These are phyloP conservation scores for Phanerochaete carnosa DNA, from an alignment of 768 basidiomycete species.

Conservation along the genomic window DNA sequence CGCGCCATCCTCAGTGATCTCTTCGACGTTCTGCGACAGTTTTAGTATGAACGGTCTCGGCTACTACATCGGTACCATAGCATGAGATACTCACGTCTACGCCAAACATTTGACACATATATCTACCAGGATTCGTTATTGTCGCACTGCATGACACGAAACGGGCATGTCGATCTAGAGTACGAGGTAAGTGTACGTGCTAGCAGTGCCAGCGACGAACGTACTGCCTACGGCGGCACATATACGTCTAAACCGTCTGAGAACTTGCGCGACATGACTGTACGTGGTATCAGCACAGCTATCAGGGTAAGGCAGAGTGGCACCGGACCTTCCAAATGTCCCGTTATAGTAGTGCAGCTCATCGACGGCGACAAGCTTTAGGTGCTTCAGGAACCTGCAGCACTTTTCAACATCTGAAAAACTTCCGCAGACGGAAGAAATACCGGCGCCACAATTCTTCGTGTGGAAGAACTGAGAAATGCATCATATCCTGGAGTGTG, in stretches of 20 bases:
- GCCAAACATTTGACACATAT: slow-evolving; percentile 78
- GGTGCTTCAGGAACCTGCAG: slow-evolving; percentile 66
- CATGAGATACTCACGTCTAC: slow-evolving; percentile 36
- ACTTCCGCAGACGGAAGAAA: slow-evolving; percentile 7
- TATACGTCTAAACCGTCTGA: slow-evolving; percentile 72
- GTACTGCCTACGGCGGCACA: slow-evolving; percentile 76
- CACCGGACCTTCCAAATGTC: slow-evolving; percentile 67
- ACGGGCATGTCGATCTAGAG: slow-evolving; percentile 47
- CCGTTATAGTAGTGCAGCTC: slow-evolving; percentile 87
- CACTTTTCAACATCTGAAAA: not conserved
- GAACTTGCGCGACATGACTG: slow-evolving; percentile 79
- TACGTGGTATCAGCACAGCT: not conserved
- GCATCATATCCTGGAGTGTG: slow-evolving; percentile 68
- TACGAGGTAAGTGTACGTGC: not conserved
- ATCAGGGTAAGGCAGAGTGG: not conserved
- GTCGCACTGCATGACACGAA: slow-evolving; percentile 91
- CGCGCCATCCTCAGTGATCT: slow-evolving; percentile 76
- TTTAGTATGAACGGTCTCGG: not conserved
- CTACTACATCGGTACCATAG: not conserved
- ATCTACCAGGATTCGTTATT: slow-evolving; percentile 67
- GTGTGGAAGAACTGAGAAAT: slow-evolving; percentile 79
- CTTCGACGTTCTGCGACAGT: slow-evolving; percentile 48
- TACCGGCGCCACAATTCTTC: slow-evolving; percentile 83
- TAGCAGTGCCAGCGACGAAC: slow-evolving; percentile 22
- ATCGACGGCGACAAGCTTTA: slow-evolving; percentile 79